Evolutionary conservation across 192 early-diverging fungal species (phyloP).

Genomic region (Entrophospora sp.): DNA sequence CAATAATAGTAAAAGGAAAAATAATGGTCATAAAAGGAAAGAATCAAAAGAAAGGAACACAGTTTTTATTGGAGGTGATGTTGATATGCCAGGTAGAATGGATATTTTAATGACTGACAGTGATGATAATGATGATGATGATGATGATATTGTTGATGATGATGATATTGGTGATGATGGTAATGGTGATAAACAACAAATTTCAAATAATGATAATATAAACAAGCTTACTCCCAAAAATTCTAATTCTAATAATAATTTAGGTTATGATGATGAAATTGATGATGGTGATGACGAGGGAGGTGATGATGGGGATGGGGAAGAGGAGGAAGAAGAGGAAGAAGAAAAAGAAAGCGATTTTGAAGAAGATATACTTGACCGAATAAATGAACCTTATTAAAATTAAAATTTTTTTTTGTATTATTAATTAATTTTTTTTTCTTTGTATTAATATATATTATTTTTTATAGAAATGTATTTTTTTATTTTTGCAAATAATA

Average conservation of each 20-base stretch:
- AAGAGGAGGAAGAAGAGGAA: neutral
- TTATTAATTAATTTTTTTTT: no score
- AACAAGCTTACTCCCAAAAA: neutral
- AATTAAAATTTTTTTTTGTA: no score
- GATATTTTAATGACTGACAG: neutral
- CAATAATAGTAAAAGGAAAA: neutral
- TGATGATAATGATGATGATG: neutral
- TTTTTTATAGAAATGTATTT: no score
- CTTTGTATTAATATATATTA: no score
- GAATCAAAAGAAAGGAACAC: no score
- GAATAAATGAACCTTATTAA: no score
- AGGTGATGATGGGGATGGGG: neutral
- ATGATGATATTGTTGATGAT: constrained; percentile 2
- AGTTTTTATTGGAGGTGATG: constrained; percentile 5
- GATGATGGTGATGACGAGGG: constrained; percentile 12
- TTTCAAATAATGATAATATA: no score
- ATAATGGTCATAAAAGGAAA: neutral
- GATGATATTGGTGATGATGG: constrained; percentile 10
- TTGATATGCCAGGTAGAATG: constrained; percentile 22
- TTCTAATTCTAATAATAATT: neutral
- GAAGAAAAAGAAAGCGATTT: neutral
- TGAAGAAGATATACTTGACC: constrained; percentile 7
- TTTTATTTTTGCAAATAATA: no score
- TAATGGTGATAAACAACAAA: no score
- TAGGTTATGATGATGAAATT: neutral